Evolutionary conservation across 2,329 filamentous ascomycete species (phyloP).

Genomic region (Alternaria rosae): DNA sequence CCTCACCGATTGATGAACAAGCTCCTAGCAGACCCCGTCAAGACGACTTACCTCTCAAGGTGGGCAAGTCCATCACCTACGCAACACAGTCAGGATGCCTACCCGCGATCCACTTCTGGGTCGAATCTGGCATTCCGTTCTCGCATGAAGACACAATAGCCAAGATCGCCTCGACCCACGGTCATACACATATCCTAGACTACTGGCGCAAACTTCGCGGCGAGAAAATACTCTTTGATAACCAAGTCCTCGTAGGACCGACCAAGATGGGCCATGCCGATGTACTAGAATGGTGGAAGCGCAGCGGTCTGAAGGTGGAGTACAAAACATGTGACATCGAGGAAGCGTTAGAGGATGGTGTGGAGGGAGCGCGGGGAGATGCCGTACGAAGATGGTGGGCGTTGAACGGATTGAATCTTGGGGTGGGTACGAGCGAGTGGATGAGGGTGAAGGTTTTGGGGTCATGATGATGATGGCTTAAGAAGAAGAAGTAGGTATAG

Average conservation of each 20-base stretch:
- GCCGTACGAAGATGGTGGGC: constrained; percentile 88
- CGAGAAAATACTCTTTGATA: constrained; percentile 81
- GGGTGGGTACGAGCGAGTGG: constrained; percentile 86
- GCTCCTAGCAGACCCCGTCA: constrained; percentile 17
- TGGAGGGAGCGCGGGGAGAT: constrained; percentile 71
- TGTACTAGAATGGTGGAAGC: constrained; percentile 93
- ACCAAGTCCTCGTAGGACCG: constrained; percentile 82
- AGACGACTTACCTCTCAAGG: constrained; percentile 67
- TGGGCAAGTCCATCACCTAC: constrained; percentile 82
- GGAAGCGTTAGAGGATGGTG: constrained; percentile 88
- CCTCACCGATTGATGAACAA: constrained; percentile 24
- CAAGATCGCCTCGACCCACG: constrained; percentile 83
- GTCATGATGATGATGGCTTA: constrained; percentile 18
- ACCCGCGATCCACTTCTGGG: constrained; percentile 86
- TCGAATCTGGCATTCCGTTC: constrained; percentile 78
- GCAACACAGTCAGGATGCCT: constrained; percentile 84
- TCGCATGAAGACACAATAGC: constrained; percentile 82
- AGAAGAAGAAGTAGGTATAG: background rate
- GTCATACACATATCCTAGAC: constrained; percentile 82
- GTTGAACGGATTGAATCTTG: constrained; percentile 79
- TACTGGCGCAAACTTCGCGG: constrained; percentile 80
- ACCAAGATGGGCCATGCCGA: constrained; percentile 85
- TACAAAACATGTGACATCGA: constrained; percentile 97
- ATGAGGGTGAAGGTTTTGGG: constrained; percentile 78
- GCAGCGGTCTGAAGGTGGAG: constrained; percentile 77